These are phyloP conservation scores for Ophiocordyceps polyrhachis-furcata DNA, from an alignment of 2,329 filamentous ascomycete species.

Conservation along the genomic window DNA sequence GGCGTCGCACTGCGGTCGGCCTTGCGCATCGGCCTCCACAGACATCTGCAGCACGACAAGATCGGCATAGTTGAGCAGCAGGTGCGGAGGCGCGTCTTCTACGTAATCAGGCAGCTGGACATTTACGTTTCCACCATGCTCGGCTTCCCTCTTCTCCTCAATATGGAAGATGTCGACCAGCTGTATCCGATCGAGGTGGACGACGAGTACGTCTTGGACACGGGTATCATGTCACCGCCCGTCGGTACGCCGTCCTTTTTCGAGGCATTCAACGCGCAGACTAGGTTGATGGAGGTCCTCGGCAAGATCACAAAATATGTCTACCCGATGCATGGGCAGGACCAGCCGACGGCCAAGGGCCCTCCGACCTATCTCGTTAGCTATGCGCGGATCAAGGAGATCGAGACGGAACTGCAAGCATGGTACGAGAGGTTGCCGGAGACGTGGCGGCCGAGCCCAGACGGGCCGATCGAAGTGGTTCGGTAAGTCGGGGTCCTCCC, in stretches of 20 bases:
- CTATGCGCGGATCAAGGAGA: constrained; percentile 42
- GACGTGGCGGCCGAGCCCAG: constrained; percentile 60
- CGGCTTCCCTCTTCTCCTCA: constrained; percentile 45
- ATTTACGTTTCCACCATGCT: constrained; percentile 50
- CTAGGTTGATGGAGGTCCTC: constrained; percentile 43
- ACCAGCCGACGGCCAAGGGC: constrained; percentile 25
- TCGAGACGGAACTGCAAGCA: constrained; percentile 41
- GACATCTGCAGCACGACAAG: constrained; percentile 45
- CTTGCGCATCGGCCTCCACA: constrained; percentile 61
- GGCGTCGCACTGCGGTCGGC: constrained; percentile 60
- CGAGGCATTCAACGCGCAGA: constrained; percentile 48
- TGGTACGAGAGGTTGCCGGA: constrained; percentile 54
- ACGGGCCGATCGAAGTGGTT: constrained; percentile 55
- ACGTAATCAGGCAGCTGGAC: constrained; percentile 51
- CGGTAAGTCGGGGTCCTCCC: constrained; percentile 35
- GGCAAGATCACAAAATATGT: constrained; percentile 45
- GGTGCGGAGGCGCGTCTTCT: constrained; percentile 45
- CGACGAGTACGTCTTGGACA: constrained; percentile 46
- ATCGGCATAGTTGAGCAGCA: constrained; percentile 46
- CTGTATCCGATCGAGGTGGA: constrained; percentile 45
- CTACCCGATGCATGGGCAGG: constrained; percentile 42
- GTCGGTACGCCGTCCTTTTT: constrained; percentile 38
- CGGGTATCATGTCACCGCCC: constrained; percentile 35
- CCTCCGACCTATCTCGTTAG: constrained; percentile 42
- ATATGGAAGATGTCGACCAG: constrained; percentile 48